Percentiles rank a stretch among this genome's conserved stretches.
These are phyloP conservation scores for Oropetium thomaeum DNA, from an alignment of 176 grass and related monocot genomes.

Conservation along the genomic window DNA sequence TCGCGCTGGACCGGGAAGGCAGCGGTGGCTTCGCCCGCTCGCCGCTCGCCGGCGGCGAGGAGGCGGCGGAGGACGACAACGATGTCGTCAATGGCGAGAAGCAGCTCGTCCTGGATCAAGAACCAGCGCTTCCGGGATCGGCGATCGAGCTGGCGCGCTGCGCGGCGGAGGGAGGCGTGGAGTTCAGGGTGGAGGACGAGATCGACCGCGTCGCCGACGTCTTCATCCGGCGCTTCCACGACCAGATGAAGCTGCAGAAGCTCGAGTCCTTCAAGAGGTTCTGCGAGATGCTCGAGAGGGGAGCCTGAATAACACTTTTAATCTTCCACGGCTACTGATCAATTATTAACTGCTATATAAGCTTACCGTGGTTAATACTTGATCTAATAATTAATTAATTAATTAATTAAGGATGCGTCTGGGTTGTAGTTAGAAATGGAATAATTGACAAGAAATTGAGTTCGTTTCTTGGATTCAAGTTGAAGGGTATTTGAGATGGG, in stretches of 20 bases:
- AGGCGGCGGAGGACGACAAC: slow-evolving; percentile 3
- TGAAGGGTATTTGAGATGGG: background rate
- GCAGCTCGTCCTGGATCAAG: slow-evolving; percentile 36
- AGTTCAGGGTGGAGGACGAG: slow-evolving; percentile 76
- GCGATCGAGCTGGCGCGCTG: slow-evolving; percentile 59
- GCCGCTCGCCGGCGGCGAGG: background rate
- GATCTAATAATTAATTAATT: background rate
- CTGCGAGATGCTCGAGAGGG: slow-evolving; percentile 75
- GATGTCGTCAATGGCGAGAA: slow-evolving; percentile 15
- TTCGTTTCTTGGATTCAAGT: background rate
- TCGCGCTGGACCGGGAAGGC: slow-evolving; percentile 21
- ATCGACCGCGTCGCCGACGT: slow-evolving; percentile 74
- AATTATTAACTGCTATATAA: background rate
- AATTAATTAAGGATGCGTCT: background rate
- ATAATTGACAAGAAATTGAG: slow-evolving; percentile 17
- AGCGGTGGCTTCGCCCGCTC: background rate
- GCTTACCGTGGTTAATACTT: background rate
- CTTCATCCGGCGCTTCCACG: slow-evolving; percentile 76
- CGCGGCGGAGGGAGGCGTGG: slow-evolving; percentile 42
- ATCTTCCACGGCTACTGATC: background rate
- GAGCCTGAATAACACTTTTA: background rate
- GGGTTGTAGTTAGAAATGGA: background rate
- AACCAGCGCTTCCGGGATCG: slow-evolving; percentile 6
- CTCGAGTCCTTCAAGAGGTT: slow-evolving; percentile 97
- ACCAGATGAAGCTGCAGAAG: slow-evolving; percentile 94